These are phyloP conservation scores for Lachancea quebecensis DNA, from an alignment of 805 yeast genomes.

Conservation along the genomic window DNA sequence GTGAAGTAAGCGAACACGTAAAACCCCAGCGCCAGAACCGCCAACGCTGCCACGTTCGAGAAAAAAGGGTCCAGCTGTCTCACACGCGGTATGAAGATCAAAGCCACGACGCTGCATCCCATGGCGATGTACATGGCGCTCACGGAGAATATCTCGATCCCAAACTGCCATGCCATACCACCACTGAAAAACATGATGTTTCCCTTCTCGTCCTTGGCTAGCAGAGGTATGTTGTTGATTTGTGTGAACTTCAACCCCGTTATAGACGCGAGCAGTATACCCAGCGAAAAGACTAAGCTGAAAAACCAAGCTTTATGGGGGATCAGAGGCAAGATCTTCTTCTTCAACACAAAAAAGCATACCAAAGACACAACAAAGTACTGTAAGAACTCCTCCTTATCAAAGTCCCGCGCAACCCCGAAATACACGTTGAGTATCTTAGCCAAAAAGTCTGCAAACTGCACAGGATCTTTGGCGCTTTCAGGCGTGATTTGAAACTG, in stretches of 20 bases:
- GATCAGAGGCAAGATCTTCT: constrained; percentile 34
- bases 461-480: constrained; percentile 34
- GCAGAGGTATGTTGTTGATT: constrained; percentile 55
- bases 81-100: constrained; percentile 35
- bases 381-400: constrained; percentile 35
- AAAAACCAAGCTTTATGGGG: constrained; percentile 24
- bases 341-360: constrained; percentile 42
- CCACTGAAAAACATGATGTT: constrained; percentile 55
- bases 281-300: constrained; percentile 32
- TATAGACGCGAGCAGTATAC: constrained; percentile 38
- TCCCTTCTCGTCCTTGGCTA: constrained; percentile 46
- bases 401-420: constrained; percentile 38
- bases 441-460: constrained; percentile 50
- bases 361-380: constrained; percentile 43
- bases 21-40: constrained; percentile 13
- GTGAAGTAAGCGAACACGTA: constrained; percentile 21
- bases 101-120: constrained; percentile 34
- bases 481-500: constrained; percentile 28
- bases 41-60: constrained; percentile 16
- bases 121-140: constrained; percentile 44
- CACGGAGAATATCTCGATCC: constrained; percentile 54
- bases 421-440: constrained; percentile 39
- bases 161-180: constrained; percentile 63
- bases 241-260: constrained; percentile 62
- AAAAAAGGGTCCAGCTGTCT: constrained; percentile 14